These are phyloP conservation scores for Pilaira anomala DNA, from an alignment of 192 early-diverging fungal species.

Conservation along the genomic window DNA sequence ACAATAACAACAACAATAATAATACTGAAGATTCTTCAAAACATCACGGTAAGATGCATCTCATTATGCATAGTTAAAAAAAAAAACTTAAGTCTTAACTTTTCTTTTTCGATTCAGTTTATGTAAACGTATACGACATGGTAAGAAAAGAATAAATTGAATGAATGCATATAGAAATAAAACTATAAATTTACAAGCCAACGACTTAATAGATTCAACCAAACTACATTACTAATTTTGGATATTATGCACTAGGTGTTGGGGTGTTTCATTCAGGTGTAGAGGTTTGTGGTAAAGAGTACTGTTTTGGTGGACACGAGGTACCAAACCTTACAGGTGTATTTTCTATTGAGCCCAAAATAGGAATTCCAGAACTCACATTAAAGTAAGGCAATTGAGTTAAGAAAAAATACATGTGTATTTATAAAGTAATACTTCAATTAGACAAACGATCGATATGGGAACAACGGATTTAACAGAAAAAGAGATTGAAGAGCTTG, in stretches of 20 bases:
- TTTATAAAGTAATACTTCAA: background rate
- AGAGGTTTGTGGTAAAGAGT: conserved; percentile 32
- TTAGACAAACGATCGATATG: conserved; percentile 32
- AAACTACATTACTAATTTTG: conserved; percentile 21
- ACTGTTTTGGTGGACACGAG: conserved; percentile 41
- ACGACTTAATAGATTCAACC: conserved; percentile 21
- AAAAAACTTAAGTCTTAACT: background rate
- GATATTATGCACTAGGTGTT: conserved; percentile 25
- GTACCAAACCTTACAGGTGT: conserved; percentile 34
- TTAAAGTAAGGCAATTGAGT: conserved; percentile 16
- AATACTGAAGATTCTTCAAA: background rate
- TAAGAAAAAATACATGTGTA: background rate
- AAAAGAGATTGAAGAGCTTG: conserved; percentile 12
- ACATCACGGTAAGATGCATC: background rate
- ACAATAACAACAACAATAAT: too few species aligned
- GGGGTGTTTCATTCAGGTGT: conserved; percentile 40
- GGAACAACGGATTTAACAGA: conserved; percentile 24
- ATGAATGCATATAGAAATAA: too few species aligned
- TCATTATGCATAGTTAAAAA: background rate
- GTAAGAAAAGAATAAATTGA: too few species aligned
- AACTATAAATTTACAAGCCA: background rate
- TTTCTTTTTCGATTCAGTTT: conserved; percentile 16
- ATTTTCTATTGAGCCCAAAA: conserved; percentile 33
- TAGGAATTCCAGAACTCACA: conserved; percentile 24
- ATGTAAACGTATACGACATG: conserved; percentile 38